These are phyloP conservation scores for Graphilbum sp. DNA, from an alignment of 2,329 filamentous ascomycete species.

Conservation along the genomic window DNA sequence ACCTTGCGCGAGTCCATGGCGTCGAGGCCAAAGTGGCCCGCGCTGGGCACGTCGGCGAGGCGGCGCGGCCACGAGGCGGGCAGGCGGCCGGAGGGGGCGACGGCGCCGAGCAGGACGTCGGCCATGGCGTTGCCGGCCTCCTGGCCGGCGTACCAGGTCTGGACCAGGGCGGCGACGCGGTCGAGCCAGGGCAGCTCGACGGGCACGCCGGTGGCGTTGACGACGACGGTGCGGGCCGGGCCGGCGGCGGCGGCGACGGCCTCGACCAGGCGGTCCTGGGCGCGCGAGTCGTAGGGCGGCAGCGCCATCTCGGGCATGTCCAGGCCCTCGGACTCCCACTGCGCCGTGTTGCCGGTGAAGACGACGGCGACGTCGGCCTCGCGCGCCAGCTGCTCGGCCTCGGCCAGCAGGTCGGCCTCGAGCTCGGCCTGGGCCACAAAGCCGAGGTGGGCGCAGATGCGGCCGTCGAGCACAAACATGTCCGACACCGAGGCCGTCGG, in stretches of 20 bases:
- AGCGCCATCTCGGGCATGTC: slow-evolving; percentile 10
- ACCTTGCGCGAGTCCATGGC: slow-evolving; percentile 52
- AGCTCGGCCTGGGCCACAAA: slow-evolving; percentile 44
- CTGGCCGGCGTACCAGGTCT: slow-evolving; percentile 49
- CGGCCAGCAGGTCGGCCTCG: slow-evolving; percentile 9
- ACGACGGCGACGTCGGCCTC: slow-evolving; percentile 42
- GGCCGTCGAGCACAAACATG: slow-evolving; percentile 34
- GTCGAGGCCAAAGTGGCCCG: slow-evolving; percentile 67
- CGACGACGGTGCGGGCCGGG: slow-evolving; percentile 37
- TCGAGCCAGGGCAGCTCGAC: slow-evolving; percentile 34
- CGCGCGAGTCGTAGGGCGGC: slow-evolving; percentile 1
- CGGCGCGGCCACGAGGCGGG: slow-evolving; percentile 55
- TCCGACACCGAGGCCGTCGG: slow-evolving; percentile 28
- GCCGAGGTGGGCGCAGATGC: slow-evolving; percentile 43
- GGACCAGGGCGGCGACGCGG: slow-evolving; percentile 33
- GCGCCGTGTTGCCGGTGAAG: slow-evolving; percentile 38
- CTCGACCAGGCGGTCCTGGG: slow-evolving; percentile 19
- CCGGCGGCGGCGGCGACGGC: slow-evolving; percentile 37
- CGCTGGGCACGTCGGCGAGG: slow-evolving; percentile 56
- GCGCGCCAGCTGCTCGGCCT: slow-evolving; percentile 20
- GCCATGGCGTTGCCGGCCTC: slow-evolving; percentile 50
- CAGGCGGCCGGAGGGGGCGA: slow-evolving; percentile 51
- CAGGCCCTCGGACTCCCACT: slow-evolving; percentile 12
- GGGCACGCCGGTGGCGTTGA: slow-evolving; percentile 38
- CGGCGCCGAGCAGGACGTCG: slow-evolving; percentile 42